Evolutionary conservation across 805 yeast species (phyloP).

Genomic region (Candida michaelii): DNA sequence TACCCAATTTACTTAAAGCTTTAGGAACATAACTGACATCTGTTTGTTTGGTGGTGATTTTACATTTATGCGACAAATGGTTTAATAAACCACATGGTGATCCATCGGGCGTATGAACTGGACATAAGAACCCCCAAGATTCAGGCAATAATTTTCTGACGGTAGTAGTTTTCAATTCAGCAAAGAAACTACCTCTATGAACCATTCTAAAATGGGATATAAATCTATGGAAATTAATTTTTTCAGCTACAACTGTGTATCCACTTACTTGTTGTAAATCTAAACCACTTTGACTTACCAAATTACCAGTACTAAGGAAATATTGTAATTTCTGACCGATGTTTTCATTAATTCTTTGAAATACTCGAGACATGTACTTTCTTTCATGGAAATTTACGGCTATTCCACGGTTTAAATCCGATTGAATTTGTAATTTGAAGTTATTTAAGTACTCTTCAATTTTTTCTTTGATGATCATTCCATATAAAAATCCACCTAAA

Average conservation of each 20-base stretch:
- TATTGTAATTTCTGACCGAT: conserved; percentile 94
- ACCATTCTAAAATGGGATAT: conserved; percentile 99
- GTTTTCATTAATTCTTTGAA: conserved; percentile 81
- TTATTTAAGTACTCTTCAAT: conserved; percentile 86
- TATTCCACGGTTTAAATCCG: conserved; percentile 76
- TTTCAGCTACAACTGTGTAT: conserved; percentile 97
- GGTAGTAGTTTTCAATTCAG: conserved; percentile 95
- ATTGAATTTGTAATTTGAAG: conserved; percentile 69
- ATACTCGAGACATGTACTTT: conserved; percentile 78
- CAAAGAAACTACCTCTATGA: conserved; percentile 98
- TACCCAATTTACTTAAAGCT: conserved; percentile 71
- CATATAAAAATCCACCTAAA: conserved; percentile 93
- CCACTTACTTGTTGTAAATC: conserved; percentile 98
- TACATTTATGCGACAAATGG: conserved; percentile 95
- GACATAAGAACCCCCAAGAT: conserved; percentile 98
- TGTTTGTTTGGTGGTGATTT: conserved; percentile 71
- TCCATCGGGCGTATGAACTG: conserved; percentile 99
- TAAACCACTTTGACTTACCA: conserved; percentile 94
- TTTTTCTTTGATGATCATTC: conserved; percentile 95
- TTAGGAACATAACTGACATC: conserved; percentile 74
- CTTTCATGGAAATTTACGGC: conserved; percentile 83
- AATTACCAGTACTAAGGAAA: conserved; percentile 93
- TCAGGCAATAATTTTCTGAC: conserved; percentile 96
- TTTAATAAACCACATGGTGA: conserved; percentile 98
- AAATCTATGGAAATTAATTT: conserved; percentile 94